Percentiles rank a stretch among this genome's conserved stretches.
These are phyloP conservation scores for Pseudogymnoascus pannorum DNA, from an alignment of 2,329 filamentous ascomycete species.

Conservation along the genomic window DNA sequence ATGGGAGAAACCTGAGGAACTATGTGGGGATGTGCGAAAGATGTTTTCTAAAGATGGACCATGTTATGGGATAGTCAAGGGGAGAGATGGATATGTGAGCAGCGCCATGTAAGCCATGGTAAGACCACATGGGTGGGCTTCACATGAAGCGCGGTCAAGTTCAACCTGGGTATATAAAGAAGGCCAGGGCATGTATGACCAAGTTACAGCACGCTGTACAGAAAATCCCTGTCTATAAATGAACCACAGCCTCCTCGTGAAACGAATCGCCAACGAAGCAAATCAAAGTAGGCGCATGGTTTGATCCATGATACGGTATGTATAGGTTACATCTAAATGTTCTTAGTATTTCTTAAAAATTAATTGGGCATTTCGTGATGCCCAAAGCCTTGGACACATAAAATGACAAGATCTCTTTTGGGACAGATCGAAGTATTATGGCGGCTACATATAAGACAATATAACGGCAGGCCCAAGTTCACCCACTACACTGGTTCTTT, in stretches of 20 bases:
- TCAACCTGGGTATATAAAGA: background rate
- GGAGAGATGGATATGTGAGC: constrained; percentile 11
- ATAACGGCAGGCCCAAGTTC: background rate
- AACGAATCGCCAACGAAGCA: background rate
- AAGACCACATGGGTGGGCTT: background rate
- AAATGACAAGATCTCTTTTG: background rate
- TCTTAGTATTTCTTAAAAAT: background rate
- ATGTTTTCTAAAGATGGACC: constrained; percentile 46
- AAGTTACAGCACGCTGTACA: background rate
- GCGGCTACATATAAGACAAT: background rate
- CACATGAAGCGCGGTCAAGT: background rate
- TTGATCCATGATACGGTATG: background rate
- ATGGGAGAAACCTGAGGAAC: constrained; percentile 45
- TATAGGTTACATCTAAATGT: background rate
- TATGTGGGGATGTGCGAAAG: constrained; percentile 44
- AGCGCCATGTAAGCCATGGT: background rate
- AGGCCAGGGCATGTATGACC: background rate
- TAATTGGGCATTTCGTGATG: background rate
- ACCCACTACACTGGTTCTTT: background rate
- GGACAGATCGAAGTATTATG: background rate
- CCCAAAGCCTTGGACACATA: background rate
- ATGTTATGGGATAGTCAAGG: constrained; percentile 25
- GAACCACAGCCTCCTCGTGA: background rate
- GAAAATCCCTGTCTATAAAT: background rate
- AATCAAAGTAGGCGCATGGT: background rate